Evolutionary conservation across 2,329 filamentous ascomycete species (phyloP).

Genomic region (Fusarium domesticum): DNA sequence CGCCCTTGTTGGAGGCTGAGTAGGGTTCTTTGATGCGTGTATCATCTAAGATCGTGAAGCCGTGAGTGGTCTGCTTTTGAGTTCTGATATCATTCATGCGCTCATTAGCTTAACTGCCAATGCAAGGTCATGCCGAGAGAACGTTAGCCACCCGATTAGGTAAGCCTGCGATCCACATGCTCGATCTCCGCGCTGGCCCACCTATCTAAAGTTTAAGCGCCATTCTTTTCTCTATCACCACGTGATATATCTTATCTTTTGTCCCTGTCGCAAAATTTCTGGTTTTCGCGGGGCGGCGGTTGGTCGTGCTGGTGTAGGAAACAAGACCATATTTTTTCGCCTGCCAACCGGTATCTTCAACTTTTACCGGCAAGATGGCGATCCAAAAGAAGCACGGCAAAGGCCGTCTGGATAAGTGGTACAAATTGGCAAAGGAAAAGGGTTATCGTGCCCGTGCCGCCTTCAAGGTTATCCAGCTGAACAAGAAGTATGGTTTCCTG

Average conservation of each 20-base stretch:
- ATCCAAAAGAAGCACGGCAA: conserved; percentile 99
- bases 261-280: conserved; percentile 35
- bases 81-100: conserved; percentile 24
- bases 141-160: conserved; percentile 12
- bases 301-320: conserved; percentile 7
- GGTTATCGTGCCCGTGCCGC: conserved; percentile 93
- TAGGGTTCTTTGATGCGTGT: conserved; percentile 14
- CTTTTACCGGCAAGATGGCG: conserved; percentile 60
- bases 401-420: conserved; percentile 98
- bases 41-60: conserved; percentile 19
- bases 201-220: too few species aligned
- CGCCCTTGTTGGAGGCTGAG: conserved; percentile 20
- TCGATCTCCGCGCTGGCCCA: too few species aligned
- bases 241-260: conserved; percentile 33
- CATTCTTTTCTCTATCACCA: conserved; percentile 29
- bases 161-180: conserved; percentile 16
- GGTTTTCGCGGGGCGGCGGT: conserved; percentile 22
- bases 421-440: conserved; percentile 97
- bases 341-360: background rate
- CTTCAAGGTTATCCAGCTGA: conserved; percentile 96
- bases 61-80: conserved; percentile 17
- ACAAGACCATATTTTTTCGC: conserved; percentile 1
- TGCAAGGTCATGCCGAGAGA: conserved; percentile 13
- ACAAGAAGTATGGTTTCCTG: conserved; percentile 98
- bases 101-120: conserved; percentile 18